phyloP scores from a whole-genome alignment of 192 early-diverging fungal species.

The Backusella westeae region DNA sequence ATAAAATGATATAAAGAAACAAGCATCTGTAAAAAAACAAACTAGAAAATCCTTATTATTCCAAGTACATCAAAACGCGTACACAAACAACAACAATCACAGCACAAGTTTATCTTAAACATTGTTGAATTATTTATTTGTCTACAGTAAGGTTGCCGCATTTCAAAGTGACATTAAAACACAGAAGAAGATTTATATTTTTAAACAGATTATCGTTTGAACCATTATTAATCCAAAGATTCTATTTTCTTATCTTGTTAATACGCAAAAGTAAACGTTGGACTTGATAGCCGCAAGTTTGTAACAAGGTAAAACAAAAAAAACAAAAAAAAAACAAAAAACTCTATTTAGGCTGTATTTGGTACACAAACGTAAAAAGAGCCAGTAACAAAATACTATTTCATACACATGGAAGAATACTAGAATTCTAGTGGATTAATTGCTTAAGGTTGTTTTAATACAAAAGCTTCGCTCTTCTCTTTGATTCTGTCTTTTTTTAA shows the following conservation, averaged over 20 bases:
- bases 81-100: not conserved
- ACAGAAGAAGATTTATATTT: not conserved
- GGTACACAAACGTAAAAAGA: not conserved
- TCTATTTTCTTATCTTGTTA: not conserved
- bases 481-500: not conserved
- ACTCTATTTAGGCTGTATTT: not conserved
- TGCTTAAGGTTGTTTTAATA: not conserved
- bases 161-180: not conserved
- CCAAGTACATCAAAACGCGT: not conserved
- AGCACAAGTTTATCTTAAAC: not conserved
- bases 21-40: not conserved
- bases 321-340: not conserved
- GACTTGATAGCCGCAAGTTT: not conserved
- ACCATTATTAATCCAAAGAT: not conserved
- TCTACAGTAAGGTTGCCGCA: not conserved
- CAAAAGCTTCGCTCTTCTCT: not conserved
- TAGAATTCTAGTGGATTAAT: not conserved
- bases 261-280: not conserved
- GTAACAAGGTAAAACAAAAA: not conserved
- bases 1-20: not conserved
- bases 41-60: not conserved
- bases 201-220: not conserved
- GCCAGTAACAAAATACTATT: not conserved
- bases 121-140: not conserved
- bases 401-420: not conserved